Base-by-base conservation (phyloP, 2,329 filamentous ascomycete species). In the Akanthomyces lecanii region DNA sequence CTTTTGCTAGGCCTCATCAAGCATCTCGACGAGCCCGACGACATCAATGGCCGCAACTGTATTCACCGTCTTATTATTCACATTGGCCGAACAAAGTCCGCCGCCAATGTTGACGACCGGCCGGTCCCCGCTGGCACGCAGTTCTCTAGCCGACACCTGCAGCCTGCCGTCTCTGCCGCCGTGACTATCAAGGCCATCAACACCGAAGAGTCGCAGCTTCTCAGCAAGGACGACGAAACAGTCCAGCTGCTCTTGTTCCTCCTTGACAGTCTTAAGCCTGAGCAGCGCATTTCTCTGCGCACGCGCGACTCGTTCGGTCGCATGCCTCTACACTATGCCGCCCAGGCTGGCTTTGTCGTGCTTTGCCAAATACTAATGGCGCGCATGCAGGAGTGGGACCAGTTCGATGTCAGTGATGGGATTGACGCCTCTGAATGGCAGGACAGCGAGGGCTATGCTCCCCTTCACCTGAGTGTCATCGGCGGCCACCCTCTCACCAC, bases 31-130 rank as follows among this genome's bases (percentile, higher is more conserved):
- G 93, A 97, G 71, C 85, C 90, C 2, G 91, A 96, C 68, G 95
- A 98, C 71, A 92, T 99, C 72, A 97, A 98, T 76, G 88, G 89
- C 69, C 89, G 95, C 14, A 99, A 97, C 73, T 95, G 92, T 73
- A 86, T 99, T 55, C 95, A 99, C 73, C 88, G 95, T 10, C 81
- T 98, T 2, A 89, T 99, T 48, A 96, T 98, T 64, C 89, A 93
- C 23, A 96, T 97, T 69, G 93, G 94, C 21, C 87, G 94, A 55
- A 87, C 89, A n/a, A 84, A 85, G 66, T 79, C 79, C 1, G 72
- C 75, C 0, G 74, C 77, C 1, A 70, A 75, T 3, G 84, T 86
- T 57, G 74, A 82, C 23, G 79, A 83, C 44, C 80, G 78, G 45
- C 77, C 80, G 0, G 79, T 84, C 33, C 78, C 80, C 4, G 76